Evolutionary conservation across 2,329 filamentous ascomycete species (phyloP).

Genomic region (Arthroderma sp.): DNA sequence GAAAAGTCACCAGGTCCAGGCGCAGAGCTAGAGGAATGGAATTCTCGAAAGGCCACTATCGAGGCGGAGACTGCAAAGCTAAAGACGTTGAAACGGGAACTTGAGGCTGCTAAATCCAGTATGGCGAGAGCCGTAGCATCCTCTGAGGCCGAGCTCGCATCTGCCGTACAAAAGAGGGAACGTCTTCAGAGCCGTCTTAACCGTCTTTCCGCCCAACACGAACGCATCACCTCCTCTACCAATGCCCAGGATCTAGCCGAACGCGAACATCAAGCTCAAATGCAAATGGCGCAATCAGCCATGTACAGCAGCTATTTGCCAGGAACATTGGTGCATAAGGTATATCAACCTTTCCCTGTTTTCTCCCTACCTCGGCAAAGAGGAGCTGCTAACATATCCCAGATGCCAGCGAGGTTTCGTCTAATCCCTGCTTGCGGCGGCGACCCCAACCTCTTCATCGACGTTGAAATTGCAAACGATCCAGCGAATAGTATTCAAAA

Average conservation of each 20-base stretch:
- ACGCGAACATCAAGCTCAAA: constrained; percentile 39
- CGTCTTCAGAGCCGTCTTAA: constrained; percentile 46
- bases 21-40: constrained; percentile 43
- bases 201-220: constrained; percentile 50
- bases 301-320: not conserved
- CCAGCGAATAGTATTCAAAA: not conserved
- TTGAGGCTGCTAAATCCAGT: constrained; percentile 40
- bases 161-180: constrained; percentile 45
- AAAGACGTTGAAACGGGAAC: constrained; percentile 39
- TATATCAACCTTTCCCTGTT: not conserved
- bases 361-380: not conserved
- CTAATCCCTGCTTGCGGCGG: not conserved
- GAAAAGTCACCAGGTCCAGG: constrained; percentile 44
- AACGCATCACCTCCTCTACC: constrained; percentile 43
- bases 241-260: constrained; percentile 47
- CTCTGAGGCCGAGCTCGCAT: constrained; percentile 42
- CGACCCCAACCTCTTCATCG: constrained; percentile 2
- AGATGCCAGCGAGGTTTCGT: constrained; percentile 1
- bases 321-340: not conserved
- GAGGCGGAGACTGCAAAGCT: constrained; percentile 43
- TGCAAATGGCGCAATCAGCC: constrained; percentile 21
- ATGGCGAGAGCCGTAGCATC: constrained; percentile 41
- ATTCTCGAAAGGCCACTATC: constrained; percentile 42
- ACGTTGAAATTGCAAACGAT: not conserved
- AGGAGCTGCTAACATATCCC: not conserved